A percentile compares a stretch with the other conserved stretches of the same genome.
phyloP scores from a whole-genome alignment of 768 basidiomycete species.

The Termitomyces eurrhizus region DNA sequence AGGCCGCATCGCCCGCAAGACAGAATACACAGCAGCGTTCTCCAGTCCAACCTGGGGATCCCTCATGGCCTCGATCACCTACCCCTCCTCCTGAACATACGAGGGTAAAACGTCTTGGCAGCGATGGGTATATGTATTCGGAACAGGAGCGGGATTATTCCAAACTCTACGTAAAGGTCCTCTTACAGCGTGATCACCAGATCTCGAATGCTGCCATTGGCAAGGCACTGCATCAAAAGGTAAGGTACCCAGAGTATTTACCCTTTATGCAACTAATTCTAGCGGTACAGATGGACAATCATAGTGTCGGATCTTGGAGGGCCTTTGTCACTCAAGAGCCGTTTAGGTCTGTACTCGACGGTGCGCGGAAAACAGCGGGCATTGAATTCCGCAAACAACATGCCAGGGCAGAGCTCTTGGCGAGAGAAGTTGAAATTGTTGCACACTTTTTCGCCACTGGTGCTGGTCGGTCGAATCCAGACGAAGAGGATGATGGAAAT shows the following conservation, averaged over 20 bases:
- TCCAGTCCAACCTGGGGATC: background rate
- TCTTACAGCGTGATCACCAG: conserved; percentile 45
- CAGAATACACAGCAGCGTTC: background rate
- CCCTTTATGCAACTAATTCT: background rate
- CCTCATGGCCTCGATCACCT: conserved; percentile 30
- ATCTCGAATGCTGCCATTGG: conserved; percentile 36
- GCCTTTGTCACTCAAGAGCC: conserved; percentile 28
- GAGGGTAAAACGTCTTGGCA: conserved; percentile 18
- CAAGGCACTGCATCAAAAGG: conserved; percentile 42
- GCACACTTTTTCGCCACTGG: conserved; percentile 52
- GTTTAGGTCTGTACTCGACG: conserved; percentile 38
- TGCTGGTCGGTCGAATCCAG: conserved; percentile 23
- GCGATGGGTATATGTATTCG: conserved; percentile 40
- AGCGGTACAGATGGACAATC: conserved; percentile 54
- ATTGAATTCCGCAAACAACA: conserved; percentile 46
- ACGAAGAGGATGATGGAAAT: conserved; percentile 38
- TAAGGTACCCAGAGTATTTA: conserved; percentile 18
- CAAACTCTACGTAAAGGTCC: conserved; percentile 36
- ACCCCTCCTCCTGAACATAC: conserved; percentile 40
- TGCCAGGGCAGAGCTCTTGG: conserved; percentile 9
- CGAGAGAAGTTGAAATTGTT: conserved; percentile 44
- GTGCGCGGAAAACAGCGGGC: conserved; percentile 44
- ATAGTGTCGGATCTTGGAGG: conserved; percentile 48
- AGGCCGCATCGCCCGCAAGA: background rate
- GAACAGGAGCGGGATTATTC: conserved; percentile 48